Evolutionary conservation across 208 protist species (phyloP).

Genomic region (Trypanosoma boissoni): DNA sequence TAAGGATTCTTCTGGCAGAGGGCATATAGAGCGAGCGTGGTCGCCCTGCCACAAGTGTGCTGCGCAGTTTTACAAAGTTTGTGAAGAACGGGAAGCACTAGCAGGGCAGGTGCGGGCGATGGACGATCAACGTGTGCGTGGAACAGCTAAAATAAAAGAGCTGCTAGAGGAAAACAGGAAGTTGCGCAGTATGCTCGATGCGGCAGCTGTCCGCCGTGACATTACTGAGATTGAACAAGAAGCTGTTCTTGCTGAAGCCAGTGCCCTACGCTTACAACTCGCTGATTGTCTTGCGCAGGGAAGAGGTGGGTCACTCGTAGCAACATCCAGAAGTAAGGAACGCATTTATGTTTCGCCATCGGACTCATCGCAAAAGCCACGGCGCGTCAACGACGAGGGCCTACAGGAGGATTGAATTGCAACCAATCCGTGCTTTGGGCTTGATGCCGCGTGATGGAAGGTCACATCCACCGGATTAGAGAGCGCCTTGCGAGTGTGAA

Average conservation of each 20-base stretch:
- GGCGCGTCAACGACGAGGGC: background rate
- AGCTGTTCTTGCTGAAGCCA: background rate
- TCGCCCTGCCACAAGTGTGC: background rate
- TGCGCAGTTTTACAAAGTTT: conserved; percentile 4
- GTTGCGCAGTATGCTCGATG: background rate
- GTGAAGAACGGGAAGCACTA: background rate
- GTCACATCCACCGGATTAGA: conserved; percentile 3
- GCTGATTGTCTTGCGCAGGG: background rate
- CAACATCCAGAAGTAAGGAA: background rate
- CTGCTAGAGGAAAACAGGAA: conserved; percentile 20
- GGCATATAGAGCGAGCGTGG: background rate
- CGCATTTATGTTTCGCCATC: background rate
- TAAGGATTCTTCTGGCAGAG: no score
- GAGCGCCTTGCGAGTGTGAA: background rate
- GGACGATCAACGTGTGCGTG: conserved; percentile 6
- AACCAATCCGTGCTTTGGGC: conserved; percentile 4
- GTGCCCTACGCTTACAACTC: conserved; percentile 1
- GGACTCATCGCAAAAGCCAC: background rate
- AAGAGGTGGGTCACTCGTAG: background rate
- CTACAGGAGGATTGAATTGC: background rate
- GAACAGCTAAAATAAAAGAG: conserved; percentile 11
- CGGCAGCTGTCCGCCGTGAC: conserved; percentile 2
- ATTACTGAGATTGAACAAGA: conserved; percentile 20
- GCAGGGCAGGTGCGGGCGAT: conserved; percentile 4
- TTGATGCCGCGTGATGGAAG: conserved; percentile 6